phyloP scores from a whole-genome alignment of 805 yeast genomes.

The Lachancea waltii region DNA sequence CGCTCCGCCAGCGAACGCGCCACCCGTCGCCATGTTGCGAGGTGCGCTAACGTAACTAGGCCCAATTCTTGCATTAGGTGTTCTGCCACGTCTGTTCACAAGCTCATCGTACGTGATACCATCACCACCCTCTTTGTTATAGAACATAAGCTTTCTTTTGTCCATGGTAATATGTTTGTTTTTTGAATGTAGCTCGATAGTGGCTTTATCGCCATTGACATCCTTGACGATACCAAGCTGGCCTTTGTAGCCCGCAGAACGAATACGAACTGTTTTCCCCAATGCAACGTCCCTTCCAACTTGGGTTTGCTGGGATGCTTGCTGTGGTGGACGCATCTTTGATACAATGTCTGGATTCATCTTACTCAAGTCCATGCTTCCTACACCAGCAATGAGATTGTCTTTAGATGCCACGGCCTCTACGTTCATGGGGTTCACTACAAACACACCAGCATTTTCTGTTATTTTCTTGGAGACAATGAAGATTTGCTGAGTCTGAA shows the following conservation, averaged over 20 bases:
- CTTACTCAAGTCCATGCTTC: conserved; percentile 59
- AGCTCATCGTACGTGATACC: conserved; percentile 76
- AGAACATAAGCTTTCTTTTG: conserved; percentile 71
- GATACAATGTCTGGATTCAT: conserved; percentile 69
- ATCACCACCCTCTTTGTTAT: conserved; percentile 54
- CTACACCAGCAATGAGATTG: conserved; percentile 38
- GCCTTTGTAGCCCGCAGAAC: conserved; percentile 91
- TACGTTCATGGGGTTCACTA: conserved; percentile 65
- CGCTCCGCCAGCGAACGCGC: conserved; percentile 26
- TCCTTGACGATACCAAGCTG: conserved; percentile 89
- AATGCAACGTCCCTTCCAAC: conserved; percentile 78
- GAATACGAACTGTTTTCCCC: conserved; percentile 78
- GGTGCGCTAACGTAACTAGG: conserved; percentile 33
- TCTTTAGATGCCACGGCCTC: conserved; percentile 82
- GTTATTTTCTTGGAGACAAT: conserved; percentile 69
- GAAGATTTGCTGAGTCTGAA: conserved; percentile 74
- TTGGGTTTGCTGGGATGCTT: conserved; percentile 43
- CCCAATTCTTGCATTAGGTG: conserved; percentile 33
- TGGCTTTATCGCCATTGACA: conserved; percentile 84
- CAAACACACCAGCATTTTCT: conserved; percentile 91
- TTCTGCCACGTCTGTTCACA: conserved; percentile 44
- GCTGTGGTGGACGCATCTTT: conserved; percentile 49
- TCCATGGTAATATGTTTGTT: conserved; percentile 80
- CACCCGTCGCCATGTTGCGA: conserved; percentile 31
- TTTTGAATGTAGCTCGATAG: conserved; percentile 91